A percentile compares a stretch with the other conserved stretches of the same genome.
These are phyloP conservation scores for Colletotrichum lindemuthianum DNA, from an alignment of 2,329 filamentous ascomycete species.

Conservation along the genomic window DNA sequence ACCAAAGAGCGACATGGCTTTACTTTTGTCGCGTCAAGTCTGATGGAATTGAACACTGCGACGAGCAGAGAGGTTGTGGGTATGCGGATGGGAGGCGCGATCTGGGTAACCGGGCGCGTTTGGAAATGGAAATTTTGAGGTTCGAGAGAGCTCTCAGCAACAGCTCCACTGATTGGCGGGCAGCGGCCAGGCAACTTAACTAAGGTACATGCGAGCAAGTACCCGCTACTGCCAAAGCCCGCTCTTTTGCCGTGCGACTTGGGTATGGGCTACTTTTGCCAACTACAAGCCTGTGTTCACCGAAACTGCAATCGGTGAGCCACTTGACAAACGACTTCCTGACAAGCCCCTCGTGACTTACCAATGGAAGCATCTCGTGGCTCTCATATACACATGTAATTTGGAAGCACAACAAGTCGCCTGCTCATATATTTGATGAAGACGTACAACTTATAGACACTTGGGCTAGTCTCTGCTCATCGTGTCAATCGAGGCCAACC, in stretches of 20 bases:
- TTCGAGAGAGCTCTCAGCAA: slow-evolving; percentile 33
- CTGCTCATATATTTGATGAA: too few species aligned
- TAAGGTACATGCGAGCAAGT: too few species aligned
- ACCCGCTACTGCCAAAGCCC: not conserved
- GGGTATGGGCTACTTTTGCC: not conserved
- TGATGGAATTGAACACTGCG: slow-evolving; percentile 16
- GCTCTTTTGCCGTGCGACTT: not conserved
- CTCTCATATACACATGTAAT: too few species aligned
- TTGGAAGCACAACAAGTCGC: too few species aligned
- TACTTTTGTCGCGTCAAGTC: slow-evolving; percentile 12
- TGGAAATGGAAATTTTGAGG: slow-evolving; percentile 32
- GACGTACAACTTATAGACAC: too few species aligned
- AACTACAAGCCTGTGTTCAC: slow-evolving; percentile 2
- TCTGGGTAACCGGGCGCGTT: slow-evolving; percentile 26
- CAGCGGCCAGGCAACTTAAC: slow-evolving; percentile 35
- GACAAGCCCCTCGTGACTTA: too few species aligned
- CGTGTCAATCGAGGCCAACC: too few species aligned
- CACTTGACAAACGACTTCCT: not conserved
- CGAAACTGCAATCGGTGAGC: slow-evolving; percentile 12
- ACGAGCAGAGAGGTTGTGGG: slow-evolving; percentile 3
- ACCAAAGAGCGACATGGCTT: slow-evolving; percentile 37
- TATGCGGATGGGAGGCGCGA: slow-evolving; percentile 11
- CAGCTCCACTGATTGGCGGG: slow-evolving; percentile 36
- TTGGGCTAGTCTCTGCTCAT: too few species aligned
- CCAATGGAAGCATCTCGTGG: too few species aligned